phyloP scores from a whole-genome alignment of 805 yeast species.

The Ogataea wickerhamii region DNA sequence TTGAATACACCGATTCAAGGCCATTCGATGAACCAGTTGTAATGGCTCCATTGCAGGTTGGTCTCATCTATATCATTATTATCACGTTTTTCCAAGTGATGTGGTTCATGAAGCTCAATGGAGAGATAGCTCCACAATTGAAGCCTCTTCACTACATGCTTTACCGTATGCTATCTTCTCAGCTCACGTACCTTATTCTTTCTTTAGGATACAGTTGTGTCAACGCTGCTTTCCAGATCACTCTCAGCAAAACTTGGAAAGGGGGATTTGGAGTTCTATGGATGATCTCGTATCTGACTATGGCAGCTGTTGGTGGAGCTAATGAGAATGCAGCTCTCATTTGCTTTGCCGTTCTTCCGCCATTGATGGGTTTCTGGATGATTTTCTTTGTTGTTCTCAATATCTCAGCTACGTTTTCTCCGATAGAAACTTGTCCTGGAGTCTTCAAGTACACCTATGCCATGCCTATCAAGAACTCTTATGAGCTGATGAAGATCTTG shows the following conservation, averaged over 20 bases:
- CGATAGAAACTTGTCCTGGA: conserved; percentile 54
- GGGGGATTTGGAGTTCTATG: conserved; percentile 50
- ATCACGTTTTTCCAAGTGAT: conserved; percentile 68
- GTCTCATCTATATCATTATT: conserved; percentile 67
- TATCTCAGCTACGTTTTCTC: conserved; percentile 65
- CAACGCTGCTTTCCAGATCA: conserved; percentile 65
- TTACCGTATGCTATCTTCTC: conserved; percentile 50
- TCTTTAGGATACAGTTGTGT: conserved; percentile 58
- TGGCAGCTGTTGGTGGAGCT: conserved; percentile 75
- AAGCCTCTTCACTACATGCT: conserved; percentile 43
- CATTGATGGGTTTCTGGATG: conserved; percentile 67
- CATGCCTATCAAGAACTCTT: conserved; percentile 65
- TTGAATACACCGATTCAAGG: conserved; percentile 38
- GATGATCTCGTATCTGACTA: conserved; percentile 63
- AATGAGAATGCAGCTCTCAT: conserved; percentile 62
- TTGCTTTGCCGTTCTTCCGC: conserved; percentile 53
- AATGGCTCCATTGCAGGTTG: conserved; percentile 69
- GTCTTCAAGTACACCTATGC: conserved; percentile 65
- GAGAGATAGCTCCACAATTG: conserved; percentile 40
- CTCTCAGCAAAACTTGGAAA: conserved; percentile 30
- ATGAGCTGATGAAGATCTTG: conserved; percentile 57
- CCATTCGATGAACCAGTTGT: conserved; percentile 50
- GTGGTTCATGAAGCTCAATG: conserved; percentile 55
- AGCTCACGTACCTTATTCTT: conserved; percentile 51
- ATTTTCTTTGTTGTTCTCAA: conserved; percentile 66